A percentile compares a stretch with the other conserved stretches of the same genome.
phyloP scores from a whole-genome alignment of 169 alveolate genomes.

The Theileria orientalis region DNA sequence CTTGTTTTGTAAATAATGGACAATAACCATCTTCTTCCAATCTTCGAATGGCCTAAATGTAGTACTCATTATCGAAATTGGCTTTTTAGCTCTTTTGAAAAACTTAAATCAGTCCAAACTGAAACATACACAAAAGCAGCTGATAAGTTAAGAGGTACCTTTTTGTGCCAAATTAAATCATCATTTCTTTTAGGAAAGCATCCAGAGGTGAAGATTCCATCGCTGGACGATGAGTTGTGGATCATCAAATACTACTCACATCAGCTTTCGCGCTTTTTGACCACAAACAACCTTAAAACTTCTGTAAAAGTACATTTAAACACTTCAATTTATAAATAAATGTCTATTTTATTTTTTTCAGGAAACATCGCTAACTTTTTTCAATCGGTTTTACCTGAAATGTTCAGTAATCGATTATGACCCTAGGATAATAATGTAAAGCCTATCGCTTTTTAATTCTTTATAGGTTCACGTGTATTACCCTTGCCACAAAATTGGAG shows the following conservation, averaged over 20 bases:
- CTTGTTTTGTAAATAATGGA: too few relatives aligned
- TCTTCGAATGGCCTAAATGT: neutral
- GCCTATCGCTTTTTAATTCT: neutral
- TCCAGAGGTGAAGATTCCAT: constrained; percentile 8
- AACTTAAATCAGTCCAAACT: constrained; percentile 14
- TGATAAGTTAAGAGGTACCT: constrained; percentile 20
- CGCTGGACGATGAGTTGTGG: constrained; percentile 65
- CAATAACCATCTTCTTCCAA: too few relatives aligned
- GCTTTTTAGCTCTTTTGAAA: constrained; percentile 28
- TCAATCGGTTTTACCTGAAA: constrained; percentile 53
- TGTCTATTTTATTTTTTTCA: neutral
- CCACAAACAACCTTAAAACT: constrained; percentile 51
- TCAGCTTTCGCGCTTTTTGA: constrained; percentile 51
- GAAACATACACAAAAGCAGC: constrained; percentile 19
- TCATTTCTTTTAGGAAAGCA: neutral
- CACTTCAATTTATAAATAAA: neutral
- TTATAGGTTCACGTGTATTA: constrained; percentile 59
- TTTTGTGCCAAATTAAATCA: neutral
- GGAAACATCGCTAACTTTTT: constrained; percentile 57
- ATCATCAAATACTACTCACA: constrained; percentile 47
- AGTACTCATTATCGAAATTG: constrained; percentile 40
- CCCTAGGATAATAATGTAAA: constrained; percentile 57
- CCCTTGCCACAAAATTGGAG: constrained; percentile 62
- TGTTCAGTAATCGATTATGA: constrained; percentile 58
- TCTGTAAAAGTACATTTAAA: constrained; percentile 24